Evolutionary conservation across 192 early-diverging fungal genomes (phyloP), one percentile per base, ranked within the genome.

Genomic region (Coemansia sp.): DNA sequence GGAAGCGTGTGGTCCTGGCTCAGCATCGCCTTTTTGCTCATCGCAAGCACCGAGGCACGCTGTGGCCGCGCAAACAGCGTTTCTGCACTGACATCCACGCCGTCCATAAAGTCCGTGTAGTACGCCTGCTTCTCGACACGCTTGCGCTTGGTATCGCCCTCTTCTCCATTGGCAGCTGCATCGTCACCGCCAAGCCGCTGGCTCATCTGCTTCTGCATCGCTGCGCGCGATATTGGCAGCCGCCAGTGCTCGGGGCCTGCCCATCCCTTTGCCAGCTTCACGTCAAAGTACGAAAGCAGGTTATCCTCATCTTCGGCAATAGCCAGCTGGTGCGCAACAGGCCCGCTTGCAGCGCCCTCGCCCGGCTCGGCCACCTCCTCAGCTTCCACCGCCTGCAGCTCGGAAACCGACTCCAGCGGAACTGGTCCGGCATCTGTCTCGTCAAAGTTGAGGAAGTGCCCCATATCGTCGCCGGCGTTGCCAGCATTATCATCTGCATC

Each of bases 241-340:
- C 89, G 93, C 95, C 95, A 98, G 72, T 94, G 92, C 65, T 91
- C 93, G 12, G 95, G 94, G 13, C 96, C 96, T 8, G 95, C 96
- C 96, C 96, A 98, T 57, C 88, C 88, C 51, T 88, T 84, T 68
- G 88, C 68, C 54, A 95, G 85, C 12, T 87, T 88, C 32, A 88
- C 76, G 79, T 97, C 95, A 86, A 97, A 97, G 75, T 96, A 95
- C 21, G 87, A 87, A 64, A 95, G 91, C 63, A 92, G 82, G 60
- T 88, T 90, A 47, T 89, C 85, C 10, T 85, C 76, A 49, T 86
- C 85, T 42, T 83, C 80, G 43, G 75, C 74, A 61, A 75, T 69
- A 6, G 80, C 71, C 32, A 86, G 56, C 49, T 66, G 72, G 47
- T 56, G 54, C 9, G 21, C 55, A 26, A 52, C 71, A 41, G 66